Evolutionary conservation across 495 filamentous ascomycete species (phyloP).

Genomic region (Penicillium riverlandense): DNA sequence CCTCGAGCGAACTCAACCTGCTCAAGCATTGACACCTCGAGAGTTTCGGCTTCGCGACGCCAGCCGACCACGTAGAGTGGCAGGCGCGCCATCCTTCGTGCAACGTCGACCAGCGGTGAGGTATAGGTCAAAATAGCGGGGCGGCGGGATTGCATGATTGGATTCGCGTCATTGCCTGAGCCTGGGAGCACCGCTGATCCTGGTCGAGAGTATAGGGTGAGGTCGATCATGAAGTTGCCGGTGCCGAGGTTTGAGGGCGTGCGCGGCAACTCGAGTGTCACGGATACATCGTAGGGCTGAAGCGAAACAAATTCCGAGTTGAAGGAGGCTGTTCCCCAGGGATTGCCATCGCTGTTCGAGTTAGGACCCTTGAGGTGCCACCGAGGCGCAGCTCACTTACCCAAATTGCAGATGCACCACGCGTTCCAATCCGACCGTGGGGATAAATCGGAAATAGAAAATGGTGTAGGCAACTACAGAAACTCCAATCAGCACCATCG

Average conservation of each 20-base stretch:
- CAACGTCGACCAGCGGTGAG: slow-evolving; percentile 49
- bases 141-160: slow-evolving; percentile 44
- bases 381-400: slow-evolving; percentile 30
- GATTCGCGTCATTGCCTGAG: slow-evolving; percentile 15
- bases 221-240: slow-evolving; percentile 92
- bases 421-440: slow-evolving; percentile 57
- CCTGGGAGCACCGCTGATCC: slow-evolving; percentile 17
- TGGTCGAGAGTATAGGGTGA: slow-evolving; percentile 50
- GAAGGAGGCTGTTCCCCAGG: slow-evolving; percentile 37
- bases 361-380: slow-evolving; percentile 1
- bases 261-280: slow-evolving; percentile 66
- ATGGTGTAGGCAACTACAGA: slow-evolving; percentile 61
- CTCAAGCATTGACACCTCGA: slow-evolving; percentile 70
- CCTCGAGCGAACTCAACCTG: slow-evolving; percentile 53
- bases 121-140: slow-evolving; percentile 62
- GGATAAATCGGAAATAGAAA: slow-evolving; percentile 81
- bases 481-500: slow-evolving; percentile 51
- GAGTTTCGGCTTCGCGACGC: slow-evolving; percentile 41
- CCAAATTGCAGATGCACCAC: slow-evolving; percentile 77
- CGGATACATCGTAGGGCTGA: slow-evolving; percentile 58
- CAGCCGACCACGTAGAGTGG: slow-evolving; percentile 56
- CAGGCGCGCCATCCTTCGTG: slow-evolving; percentile 41
- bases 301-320: slow-evolving; percentile 33
- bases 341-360: slow-evolving; percentile 25
- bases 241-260: slow-evolving; percentile 43